These are phyloP conservation scores for Eimeria tenella DNA, from an alignment of 169 alveolate genomes.

Conservation along the genomic window DNA sequence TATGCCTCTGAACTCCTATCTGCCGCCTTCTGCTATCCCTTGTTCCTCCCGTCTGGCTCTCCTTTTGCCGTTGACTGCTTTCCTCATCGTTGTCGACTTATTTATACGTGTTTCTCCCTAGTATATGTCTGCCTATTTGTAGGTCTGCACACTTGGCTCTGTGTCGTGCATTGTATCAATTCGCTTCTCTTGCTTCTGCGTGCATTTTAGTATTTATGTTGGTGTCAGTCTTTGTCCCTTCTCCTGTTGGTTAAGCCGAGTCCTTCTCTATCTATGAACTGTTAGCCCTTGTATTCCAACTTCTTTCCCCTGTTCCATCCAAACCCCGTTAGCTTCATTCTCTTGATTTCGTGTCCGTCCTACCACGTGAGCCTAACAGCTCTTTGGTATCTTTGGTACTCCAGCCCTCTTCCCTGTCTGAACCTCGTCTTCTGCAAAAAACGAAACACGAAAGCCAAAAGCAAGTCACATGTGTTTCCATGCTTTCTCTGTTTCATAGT, in stretches of 20 bases:
- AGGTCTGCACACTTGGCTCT: neutral
- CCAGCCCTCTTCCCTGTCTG: too few species aligned
- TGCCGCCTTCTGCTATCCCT: neutral
- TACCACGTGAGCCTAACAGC: neutral
- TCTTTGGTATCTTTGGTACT: neutral
- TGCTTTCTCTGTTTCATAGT: too few species aligned
- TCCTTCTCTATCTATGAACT: neutral
- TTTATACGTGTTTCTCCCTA: slow-evolving; percentile 5
- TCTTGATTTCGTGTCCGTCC: neutral
- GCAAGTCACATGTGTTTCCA: too few species aligned
- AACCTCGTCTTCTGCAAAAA: too few species aligned
- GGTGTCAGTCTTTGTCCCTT: neutral
- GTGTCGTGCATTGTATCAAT: neutral
- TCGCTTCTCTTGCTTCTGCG: neutral
- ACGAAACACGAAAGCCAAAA: too few species aligned
- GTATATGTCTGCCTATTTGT: neutral
- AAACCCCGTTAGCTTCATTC: neutral
- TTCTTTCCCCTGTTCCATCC: neutral
- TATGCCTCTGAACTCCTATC: too few species aligned
- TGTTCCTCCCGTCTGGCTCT: neutral
- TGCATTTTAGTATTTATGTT: neutral
- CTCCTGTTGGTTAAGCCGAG: neutral
- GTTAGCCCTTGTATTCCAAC: neutral
- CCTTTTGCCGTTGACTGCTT: neutral
- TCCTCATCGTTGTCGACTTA: neutral